These are phyloP conservation scores for Penicillium cinerascens DNA, from an alignment of 495 filamentous ascomycete species.

Conservation along the genomic window DNA sequence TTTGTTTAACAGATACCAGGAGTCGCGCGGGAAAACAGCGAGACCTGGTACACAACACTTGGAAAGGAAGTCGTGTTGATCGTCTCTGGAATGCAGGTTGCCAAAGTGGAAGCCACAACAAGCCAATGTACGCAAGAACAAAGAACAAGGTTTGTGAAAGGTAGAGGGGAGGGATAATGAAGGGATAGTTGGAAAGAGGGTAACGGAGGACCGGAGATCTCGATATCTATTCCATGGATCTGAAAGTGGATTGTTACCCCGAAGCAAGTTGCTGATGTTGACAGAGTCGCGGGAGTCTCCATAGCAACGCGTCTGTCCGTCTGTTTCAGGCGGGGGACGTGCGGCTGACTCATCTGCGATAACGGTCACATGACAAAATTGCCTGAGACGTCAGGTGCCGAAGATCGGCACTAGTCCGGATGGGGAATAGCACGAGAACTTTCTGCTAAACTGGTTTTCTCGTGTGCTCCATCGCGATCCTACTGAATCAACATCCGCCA, in stretches of 20 bases:
- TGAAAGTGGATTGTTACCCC: conserved; percentile 26
- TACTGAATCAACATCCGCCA: neutral
- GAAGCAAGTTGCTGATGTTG: conserved; percentile 30
- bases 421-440: conserved; percentile 22
- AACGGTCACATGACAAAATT: conserved; percentile 15
- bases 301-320: conserved; percentile 28
- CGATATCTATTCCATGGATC: conserved; percentile 30
- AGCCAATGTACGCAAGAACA: neutral
- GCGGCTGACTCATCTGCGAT: conserved; percentile 13
- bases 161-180: conserved; percentile 23
- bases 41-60: conserved; percentile 14
- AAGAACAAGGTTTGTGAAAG: conserved; percentile 3
- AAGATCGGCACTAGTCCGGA: conserved; percentile 30
- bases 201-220: conserved; percentile 24
- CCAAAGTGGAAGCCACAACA: conserved; percentile 14
- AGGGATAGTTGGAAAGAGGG: conserved; percentile 23
- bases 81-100: conserved; percentile 26
- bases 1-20: conserved; percentile 15
- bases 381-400: conserved; percentile 18
- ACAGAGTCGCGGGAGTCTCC: conserved; percentile 35
- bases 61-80: conserved; percentile 31
- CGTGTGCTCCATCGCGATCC: neutral
- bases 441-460: conserved; percentile 24
- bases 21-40: conserved; percentile 18
- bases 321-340: conserved; percentile 1